A percentile compares a stretch with the other conserved stretches of the same genome.
Conservation (phyloP, 1,284 basidiomycete species). For the Lentinula novae-zelandiae region DNA sequence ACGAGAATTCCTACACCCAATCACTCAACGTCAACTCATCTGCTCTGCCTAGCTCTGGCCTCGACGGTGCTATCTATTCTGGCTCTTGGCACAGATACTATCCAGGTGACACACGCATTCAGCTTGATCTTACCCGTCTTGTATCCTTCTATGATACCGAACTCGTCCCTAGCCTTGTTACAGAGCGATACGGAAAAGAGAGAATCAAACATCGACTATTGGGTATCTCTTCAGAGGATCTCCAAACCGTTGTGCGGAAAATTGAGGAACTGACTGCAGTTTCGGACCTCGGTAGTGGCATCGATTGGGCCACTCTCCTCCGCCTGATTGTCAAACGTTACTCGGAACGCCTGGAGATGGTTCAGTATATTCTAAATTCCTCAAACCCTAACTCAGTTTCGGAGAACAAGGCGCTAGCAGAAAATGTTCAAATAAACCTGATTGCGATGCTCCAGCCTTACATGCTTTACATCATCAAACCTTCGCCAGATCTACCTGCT, state of each 20-base stretch:
- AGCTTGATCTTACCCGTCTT: slow-evolving; percentile 35
- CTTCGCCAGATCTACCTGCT: neutral
- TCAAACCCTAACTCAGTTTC: slow-evolving; percentile 10
- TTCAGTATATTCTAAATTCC: slow-evolving; percentile 31
- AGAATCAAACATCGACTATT: slow-evolving; percentile 33
- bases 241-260: slow-evolving; percentile 18
- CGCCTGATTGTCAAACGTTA: slow-evolving; percentile 40
- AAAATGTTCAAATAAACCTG: slow-evolving; percentile 26
- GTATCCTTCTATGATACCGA: slow-evolving; percentile 42
- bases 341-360: slow-evolving; percentile 36
- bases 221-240: slow-evolving; percentile 20
- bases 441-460: slow-evolving; percentile 35
- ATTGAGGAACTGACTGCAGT: slow-evolving; percentile 21
- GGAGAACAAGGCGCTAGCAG: neutral
- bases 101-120: slow-evolving; percentile 41
- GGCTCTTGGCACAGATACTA: slow-evolving; percentile 38
- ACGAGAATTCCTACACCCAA: slow-evolving; percentile 7
- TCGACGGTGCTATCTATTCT: slow-evolving; percentile 18
- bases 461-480: slow-evolving; percentile 19
- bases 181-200: slow-evolving; percentile 24
- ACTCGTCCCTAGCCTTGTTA: slow-evolving; percentile 33
- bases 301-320: slow-evolving; percentile 42
- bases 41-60: neutral
- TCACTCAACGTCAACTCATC: neutral
- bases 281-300: slow-evolving; percentile 24